Conservation (phyloP, 2,329 filamentous ascomycete species). For the Microsporum audouinii region DNA sequence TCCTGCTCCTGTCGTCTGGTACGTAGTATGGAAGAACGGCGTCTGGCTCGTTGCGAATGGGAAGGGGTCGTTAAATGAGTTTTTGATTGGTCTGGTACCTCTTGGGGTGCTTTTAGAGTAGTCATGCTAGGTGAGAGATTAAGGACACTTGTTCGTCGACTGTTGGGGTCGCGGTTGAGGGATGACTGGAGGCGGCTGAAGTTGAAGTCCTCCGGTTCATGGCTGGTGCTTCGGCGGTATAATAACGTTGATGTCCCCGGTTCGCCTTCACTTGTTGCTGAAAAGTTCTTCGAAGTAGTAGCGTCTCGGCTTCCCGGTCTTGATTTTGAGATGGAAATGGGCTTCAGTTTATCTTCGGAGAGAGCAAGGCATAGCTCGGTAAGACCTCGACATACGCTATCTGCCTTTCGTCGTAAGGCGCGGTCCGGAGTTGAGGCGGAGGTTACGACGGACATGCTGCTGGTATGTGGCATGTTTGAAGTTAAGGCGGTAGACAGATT, state of each 20-base stretch:
- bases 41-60: slow-evolving; percentile 25
- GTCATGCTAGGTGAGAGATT: slow-evolving; percentile 18
- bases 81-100: slow-evolving; percentile 19
- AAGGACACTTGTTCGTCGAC: slow-evolving; percentile 31
- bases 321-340: slow-evolving; percentile 16
- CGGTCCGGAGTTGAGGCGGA: slow-evolving; percentile 51
- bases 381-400: slow-evolving; percentile 82
- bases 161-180: slow-evolving; percentile 18
- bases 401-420: slow-evolving; percentile 77
- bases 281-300: slow-evolving; percentile 14
- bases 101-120: slow-evolving; percentile 17
- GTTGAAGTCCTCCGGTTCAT: slow-evolving; percentile 28
- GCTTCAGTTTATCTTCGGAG: slow-evolving; percentile 44
- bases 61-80: slow-evolving; percentile 22
- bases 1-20: slow-evolving; percentile 26
- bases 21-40: slow-evolving; percentile 28
- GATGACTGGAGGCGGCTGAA: slow-evolving; percentile 15
- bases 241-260: slow-evolving; percentile 20
- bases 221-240: slow-evolving; percentile 29
- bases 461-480: slow-evolving; percentile 50
- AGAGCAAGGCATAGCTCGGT: slow-evolving; percentile 86
- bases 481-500: slow-evolving; percentile 68
- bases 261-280: slow-evolving; percentile 16
- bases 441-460: slow-evolving; percentile 27
- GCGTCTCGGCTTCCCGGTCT: slow-evolving; percentile 24